These are phyloP conservation scores for Tylopilus sp. DNA, from an alignment of 1,284 basidiomycete genomes.

Conservation along the genomic window DNA sequence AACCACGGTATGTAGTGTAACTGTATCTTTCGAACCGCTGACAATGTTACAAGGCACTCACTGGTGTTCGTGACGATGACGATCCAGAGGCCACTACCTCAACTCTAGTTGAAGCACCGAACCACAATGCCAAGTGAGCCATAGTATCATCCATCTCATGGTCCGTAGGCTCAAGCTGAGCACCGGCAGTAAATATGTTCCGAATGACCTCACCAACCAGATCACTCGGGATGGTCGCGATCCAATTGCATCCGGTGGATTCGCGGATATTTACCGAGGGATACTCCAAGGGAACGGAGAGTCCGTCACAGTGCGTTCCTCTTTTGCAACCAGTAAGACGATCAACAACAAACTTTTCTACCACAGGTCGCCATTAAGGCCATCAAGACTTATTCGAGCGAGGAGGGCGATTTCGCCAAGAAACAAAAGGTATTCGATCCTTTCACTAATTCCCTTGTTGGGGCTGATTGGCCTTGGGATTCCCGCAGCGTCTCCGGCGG, in stretches of 20 bases:
- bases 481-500: slow-evolving; percentile 7
- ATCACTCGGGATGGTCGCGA: slow-evolving; percentile 5
- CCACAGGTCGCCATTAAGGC: slow-evolving; percentile 19
- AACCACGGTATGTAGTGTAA: neutral
- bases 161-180: neutral
- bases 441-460: no score
- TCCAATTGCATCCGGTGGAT: slow-evolving; percentile 14
- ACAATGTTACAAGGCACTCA: neutral
- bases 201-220: slow-evolving; percentile 7
- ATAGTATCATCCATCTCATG: neutral
- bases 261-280: slow-evolving; percentile 11
- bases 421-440: slow-evolving; percentile 9
- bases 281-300: neutral
- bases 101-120: neutral
- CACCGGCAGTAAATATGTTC: neutral
- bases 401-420: slow-evolving; percentile 11
- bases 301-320: neutral
- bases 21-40: neutral
- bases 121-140: neutral
- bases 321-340: neutral
- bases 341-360: neutral
- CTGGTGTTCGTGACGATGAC: neutral
- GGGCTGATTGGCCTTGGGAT: neutral
- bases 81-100: neutral
- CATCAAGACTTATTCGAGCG: slow-evolving; percentile 13